These are phyloP conservation scores for Jamesozyma lodderae DNA, from an alignment of 805 yeast genomes.

Conservation along the genomic window DNA sequence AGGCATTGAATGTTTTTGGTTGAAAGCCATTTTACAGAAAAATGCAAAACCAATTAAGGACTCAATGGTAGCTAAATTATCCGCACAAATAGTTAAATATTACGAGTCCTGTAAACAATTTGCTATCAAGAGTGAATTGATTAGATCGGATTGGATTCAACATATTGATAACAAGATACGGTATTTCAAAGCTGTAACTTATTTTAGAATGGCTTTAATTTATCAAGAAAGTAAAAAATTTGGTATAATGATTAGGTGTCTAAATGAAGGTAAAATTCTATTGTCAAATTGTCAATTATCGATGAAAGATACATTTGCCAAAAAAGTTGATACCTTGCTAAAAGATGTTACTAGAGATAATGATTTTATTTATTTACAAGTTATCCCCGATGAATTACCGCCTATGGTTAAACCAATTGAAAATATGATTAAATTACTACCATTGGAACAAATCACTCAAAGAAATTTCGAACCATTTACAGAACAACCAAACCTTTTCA, in stretches of 20 bases:
- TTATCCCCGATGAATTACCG: constrained; percentile 46
- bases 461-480: constrained; percentile 18
- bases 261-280: not conserved
- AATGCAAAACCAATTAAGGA: constrained; percentile 42
- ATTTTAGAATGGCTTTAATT: constrained; percentile 49
- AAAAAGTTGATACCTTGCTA: constrained; percentile 37
- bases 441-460: constrained; percentile 30
- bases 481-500: constrained; percentile 36
- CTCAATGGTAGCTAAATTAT: constrained; percentile 51
- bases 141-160: constrained; percentile 55
- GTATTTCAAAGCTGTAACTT: constrained; percentile 68
- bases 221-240: constrained; percentile 33
- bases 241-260: constrained; percentile 53
- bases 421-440: constrained; percentile 45
- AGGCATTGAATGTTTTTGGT: constrained; percentile 85
- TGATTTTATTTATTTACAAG: constrained; percentile 64
- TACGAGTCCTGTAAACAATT: constrained; percentile 41
- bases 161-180: constrained; percentile 48
- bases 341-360: constrained; percentile 65
- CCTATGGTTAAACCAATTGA: constrained; percentile 36
- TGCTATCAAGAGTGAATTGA: constrained; percentile 39
- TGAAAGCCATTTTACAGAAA: constrained; percentile 39
- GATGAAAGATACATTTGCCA: constrained; percentile 33
- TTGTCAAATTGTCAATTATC: constrained; percentile 21
- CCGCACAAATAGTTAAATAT: constrained; percentile 51